Percentiles rank a stretch among this genome's conserved stretches.
Conservation (phyloP, 192 early-diverging fungal genomes). For the Entophlyctis luteolus region DNA sequence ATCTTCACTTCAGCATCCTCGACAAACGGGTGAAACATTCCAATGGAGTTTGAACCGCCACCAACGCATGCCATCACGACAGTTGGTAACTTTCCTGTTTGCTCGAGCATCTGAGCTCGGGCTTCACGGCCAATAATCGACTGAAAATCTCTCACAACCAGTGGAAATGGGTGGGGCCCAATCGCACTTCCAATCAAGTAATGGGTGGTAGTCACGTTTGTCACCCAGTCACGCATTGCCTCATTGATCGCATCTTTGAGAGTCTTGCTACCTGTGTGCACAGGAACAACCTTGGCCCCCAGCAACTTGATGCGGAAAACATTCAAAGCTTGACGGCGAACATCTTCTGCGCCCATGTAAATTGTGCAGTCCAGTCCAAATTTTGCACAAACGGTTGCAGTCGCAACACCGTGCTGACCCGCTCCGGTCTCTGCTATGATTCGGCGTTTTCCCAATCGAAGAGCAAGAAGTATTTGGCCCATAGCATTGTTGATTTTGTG, state of each 20-base stretch:
- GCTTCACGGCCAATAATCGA: constrained; percentile 93
- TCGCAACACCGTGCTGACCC: constrained; percentile 97
- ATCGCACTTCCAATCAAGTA: constrained; percentile 96
- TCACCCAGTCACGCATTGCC: constrained; percentile 98
- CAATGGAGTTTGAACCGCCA: constrained; percentile 95
- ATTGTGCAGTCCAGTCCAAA: constrained; percentile 93
- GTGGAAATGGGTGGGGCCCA: constrained; percentile 96
- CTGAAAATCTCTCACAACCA: constrained; percentile 96
- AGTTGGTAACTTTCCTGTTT: constrained; percentile 83
- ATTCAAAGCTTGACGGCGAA: constrained; percentile 86
- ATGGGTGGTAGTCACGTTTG: constrained; percentile 89
- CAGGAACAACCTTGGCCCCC: constrained; percentile 88
- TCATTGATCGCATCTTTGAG: constrained; percentile 99
- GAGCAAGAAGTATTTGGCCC: constrained; percentile 90
- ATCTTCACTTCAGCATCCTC: constrained; percentile 79
- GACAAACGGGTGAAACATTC: constrained; percentile 94
- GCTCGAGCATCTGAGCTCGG: constrained; percentile 74
- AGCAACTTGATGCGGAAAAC: constrained; percentile 93
- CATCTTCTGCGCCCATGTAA: constrained; percentile 98
- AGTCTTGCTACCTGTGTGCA: constrained; percentile 69
- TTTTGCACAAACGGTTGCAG: constrained; percentile 96
- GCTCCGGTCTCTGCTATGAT: constrained; percentile 99
- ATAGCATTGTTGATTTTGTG: constrained; percentile 99
- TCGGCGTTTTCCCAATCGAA: constrained; percentile 89
- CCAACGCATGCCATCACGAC: constrained; percentile 95